These are phyloP conservation scores for Hevea brasiliensis DNA, from an alignment of 345 rosid species.

Conservation along the genomic window DNA sequence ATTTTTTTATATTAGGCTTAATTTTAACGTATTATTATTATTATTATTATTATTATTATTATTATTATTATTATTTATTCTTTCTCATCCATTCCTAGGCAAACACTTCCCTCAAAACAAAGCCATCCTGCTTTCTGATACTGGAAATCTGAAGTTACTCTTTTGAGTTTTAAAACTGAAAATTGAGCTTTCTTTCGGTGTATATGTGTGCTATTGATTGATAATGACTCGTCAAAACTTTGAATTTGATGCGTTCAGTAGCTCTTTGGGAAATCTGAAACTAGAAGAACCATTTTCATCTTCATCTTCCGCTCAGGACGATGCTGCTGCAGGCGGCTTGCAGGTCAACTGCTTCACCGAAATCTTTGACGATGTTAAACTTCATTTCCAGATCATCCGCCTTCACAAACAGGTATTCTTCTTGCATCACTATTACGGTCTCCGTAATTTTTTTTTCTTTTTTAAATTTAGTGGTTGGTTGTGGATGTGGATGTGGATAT, in stretches of 20 bases:
- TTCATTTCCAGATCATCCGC: slow-evolving; percentile 74
- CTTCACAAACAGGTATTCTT: slow-evolving; percentile 58
- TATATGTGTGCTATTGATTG: too few species aligned
- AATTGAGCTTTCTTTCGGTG: too few species aligned
- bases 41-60: too few species aligned
- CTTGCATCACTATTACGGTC: neutral
- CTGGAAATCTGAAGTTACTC: too few species aligned
- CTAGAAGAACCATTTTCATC: neutral
- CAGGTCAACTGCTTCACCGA: slow-evolving; percentile 66
- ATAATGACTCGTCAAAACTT: neutral
- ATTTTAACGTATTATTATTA: too few species aligned
- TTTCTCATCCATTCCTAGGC: too few species aligned
- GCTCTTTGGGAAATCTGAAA: neutral
- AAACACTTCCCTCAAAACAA: too few species aligned
- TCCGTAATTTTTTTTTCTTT: neutral
- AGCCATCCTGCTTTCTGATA: too few species aligned
- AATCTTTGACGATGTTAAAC: slow-evolving; percentile 55
- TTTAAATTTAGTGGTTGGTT: neutral
- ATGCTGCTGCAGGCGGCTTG: slow-evolving; percentile 3
- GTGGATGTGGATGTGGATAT: slow-evolving; percentile 57
- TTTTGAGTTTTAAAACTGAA: too few species aligned
- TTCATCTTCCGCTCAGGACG: slow-evolving; percentile 6
- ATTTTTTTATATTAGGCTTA: too few species aligned
- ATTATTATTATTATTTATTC: too few species aligned
- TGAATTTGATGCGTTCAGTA: neutral